Evolutionary conservation across 2,329 filamentous ascomycete genomes (phyloP).

Genomic region (Thermomyces lanuginosus): DNA sequence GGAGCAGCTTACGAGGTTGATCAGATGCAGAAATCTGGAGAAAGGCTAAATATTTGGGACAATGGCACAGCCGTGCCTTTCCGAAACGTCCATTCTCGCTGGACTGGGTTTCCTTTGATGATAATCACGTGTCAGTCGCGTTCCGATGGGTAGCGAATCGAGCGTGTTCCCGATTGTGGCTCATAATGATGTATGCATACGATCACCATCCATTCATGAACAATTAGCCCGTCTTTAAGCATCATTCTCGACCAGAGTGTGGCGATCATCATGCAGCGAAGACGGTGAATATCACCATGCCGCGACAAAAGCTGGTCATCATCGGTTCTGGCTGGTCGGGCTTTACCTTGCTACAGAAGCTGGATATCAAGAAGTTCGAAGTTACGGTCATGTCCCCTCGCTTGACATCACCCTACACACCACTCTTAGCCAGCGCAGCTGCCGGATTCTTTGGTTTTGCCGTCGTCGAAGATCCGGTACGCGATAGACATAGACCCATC

Average conservation of each 20-base stretch:
- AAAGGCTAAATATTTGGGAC: constrained; percentile 30
- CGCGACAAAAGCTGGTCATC: neutral
- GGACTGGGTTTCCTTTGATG: too few relatives aligned
- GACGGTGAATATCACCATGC: too few relatives aligned
- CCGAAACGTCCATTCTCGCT: too few relatives aligned
- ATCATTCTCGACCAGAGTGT: too few relatives aligned
- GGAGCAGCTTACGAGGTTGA: constrained; percentile 45
- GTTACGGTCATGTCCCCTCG: neutral
- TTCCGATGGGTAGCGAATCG: too few relatives aligned
- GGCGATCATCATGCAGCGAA: too few relatives aligned
- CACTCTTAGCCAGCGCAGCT: neutral
- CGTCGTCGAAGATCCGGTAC: neutral
- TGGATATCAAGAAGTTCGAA: neutral
- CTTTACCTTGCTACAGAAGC: neutral
- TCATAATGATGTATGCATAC: too few relatives aligned
- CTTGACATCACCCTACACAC: neutral
- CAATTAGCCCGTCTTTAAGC: too few relatives aligned
- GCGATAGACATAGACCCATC: neutral
- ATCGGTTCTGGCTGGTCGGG: neutral
- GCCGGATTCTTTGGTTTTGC: neutral
- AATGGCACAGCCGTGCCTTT: too few relatives aligned
- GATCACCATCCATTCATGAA: too few relatives aligned
- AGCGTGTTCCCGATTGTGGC: too few relatives aligned
- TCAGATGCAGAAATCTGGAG: constrained; percentile 43
- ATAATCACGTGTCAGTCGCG: too few relatives aligned